Percentiles rank a stretch among this genome's conserved stretches.
These are phyloP conservation scores for Metschnikowia borealis DNA, from an alignment of 805 yeast species.

Conservation along the genomic window DNA sequence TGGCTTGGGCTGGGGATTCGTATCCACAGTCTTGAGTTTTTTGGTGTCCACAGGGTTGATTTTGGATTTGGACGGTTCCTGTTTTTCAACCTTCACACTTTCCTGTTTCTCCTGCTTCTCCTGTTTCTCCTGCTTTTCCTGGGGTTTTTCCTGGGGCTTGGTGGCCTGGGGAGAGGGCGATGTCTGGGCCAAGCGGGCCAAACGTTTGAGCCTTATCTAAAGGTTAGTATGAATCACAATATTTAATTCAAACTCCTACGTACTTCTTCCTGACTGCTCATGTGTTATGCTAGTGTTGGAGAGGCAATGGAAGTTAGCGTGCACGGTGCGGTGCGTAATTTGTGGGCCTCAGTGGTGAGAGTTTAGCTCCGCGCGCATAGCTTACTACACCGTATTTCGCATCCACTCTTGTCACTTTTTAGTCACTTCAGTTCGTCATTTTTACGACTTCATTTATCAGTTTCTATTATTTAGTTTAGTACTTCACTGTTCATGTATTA, in stretches of 20 bases:
- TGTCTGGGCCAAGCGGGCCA: slow-evolving; percentile 44
- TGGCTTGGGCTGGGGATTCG: background rate
- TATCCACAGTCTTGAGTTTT: slow-evolving; percentile 1
- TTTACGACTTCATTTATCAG: too few species aligned
- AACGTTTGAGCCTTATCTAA: slow-evolving; percentile 48
- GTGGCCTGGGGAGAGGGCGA: slow-evolving; percentile 7
- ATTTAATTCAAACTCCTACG: background rate
- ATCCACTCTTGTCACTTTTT: too few species aligned
- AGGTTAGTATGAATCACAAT: slow-evolving; percentile 4
- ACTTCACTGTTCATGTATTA: too few species aligned
- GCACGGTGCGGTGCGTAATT: background rate
- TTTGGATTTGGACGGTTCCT: too few species aligned
- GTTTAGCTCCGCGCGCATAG: background rate
- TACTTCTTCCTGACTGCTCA: slow-evolving; percentile 19
- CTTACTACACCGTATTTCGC: too few species aligned
- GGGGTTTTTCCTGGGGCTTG: background rate
- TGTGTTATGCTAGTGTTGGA: slow-evolving; percentile 2
- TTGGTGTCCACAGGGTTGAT: background rate
- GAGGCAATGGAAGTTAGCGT: background rate
- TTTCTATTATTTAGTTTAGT: too few species aligned
- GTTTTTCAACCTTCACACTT: too few species aligned
- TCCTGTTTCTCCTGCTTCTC: too few species aligned
- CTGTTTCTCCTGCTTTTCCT: background rate
- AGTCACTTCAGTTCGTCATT: background rate
- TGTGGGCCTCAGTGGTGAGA: background rate